Conservation (phyloP, 2,329 filamentous ascomycete species). For the Neoarthrinium moseri region DNA sequence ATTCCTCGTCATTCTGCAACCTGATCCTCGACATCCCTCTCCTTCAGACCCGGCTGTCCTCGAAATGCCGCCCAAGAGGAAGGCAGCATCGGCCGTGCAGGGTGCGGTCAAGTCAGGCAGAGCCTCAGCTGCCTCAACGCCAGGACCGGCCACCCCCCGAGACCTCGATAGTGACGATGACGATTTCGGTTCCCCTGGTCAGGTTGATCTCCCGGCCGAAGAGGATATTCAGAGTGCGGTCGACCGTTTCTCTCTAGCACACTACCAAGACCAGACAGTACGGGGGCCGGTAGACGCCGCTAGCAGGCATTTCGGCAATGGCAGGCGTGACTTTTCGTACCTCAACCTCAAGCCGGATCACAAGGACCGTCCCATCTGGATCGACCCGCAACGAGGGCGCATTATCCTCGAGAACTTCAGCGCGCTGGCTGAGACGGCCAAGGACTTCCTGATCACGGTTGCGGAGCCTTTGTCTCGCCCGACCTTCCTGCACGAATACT, state of each 20-base stretch:
- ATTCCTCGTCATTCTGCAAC: no score
- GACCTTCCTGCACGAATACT: constrained; percentile 90
- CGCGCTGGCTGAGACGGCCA: constrained; percentile 79
- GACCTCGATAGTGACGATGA: constrained; percentile 57
- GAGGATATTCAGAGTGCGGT: constrained; percentile 57
- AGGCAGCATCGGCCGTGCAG: constrained; percentile 54
- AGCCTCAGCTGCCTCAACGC: constrained; percentile 58
- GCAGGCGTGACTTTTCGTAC: constrained; percentile 70
- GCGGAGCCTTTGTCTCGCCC: constrained; percentile 90
- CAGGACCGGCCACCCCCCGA: constrained; percentile 58
- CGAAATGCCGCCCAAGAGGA: constrained; percentile 76
- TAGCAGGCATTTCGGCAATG: constrained; percentile 46
- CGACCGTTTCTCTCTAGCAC: constrained; percentile 56
- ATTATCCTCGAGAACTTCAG: constrained; percentile 96
- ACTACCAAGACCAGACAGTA: constrained; percentile 47
- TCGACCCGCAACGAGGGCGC: constrained; percentile 80
- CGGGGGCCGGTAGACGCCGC: constrained; percentile 37
- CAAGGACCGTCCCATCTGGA: constrained; percentile 87
- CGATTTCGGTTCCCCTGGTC: constrained; percentile 27
- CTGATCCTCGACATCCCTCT: no score
- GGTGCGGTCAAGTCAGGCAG: constrained; percentile 54
- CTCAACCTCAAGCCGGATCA: constrained; percentile 85
- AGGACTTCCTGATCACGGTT: constrained; percentile 94
- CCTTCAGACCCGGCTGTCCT: no score
- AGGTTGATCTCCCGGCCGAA: constrained; percentile 52